Evolutionary conservation across 345 rosid species (phyloP).

Genomic region (Bretschneidera sinensis): DNA sequence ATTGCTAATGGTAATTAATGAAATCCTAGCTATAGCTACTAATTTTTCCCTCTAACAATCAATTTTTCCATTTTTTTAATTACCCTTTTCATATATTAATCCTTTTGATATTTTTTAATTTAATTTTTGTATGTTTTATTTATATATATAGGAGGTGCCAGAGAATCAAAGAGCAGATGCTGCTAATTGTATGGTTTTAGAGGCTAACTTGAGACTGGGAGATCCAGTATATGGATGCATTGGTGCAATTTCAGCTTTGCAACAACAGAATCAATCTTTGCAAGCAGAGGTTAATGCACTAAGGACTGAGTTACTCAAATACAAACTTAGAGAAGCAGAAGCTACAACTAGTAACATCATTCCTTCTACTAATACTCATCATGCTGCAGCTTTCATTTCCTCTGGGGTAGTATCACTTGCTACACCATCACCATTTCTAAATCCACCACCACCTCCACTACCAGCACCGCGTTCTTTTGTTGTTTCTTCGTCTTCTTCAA

Average conservation of each 20-base stretch:
- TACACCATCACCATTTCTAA: constrained; percentile 23
- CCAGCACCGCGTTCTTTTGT: constrained; percentile 34
- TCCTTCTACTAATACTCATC: constrained; percentile 19
- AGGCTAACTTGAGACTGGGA: constrained; percentile 65
- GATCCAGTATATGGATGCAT: constrained; percentile 86
- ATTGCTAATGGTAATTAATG: constrained; percentile 49
- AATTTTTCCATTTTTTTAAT: neutral
- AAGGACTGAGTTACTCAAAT: constrained; percentile 52
- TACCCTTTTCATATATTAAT: constrained; percentile 8
- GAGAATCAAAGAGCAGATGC: constrained; percentile 69
- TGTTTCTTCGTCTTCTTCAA: constrained; percentile 44
- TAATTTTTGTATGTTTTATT: too few species aligned
- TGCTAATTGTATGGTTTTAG: constrained; percentile 68
- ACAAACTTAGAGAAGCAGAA: constrained; percentile 47
- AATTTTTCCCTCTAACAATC: neutral
- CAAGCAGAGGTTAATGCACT: constrained; percentile 52
- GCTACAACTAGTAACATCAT: constrained; percentile 23
- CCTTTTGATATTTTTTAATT: too few species aligned
- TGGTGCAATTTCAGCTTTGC: constrained; percentile 70
- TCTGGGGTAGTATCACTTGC: constrained; percentile 24
- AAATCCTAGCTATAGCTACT: neutral
- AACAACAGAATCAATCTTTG: constrained; percentile 60
- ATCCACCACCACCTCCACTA: constrained; percentile 21
- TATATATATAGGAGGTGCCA: constrained; percentile 49
- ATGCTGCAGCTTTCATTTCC: constrained; percentile 25